These are phyloP conservation scores for Brassica balearica DNA, from an alignment of 441 rosid genomes.

Conservation along the genomic window DNA sequence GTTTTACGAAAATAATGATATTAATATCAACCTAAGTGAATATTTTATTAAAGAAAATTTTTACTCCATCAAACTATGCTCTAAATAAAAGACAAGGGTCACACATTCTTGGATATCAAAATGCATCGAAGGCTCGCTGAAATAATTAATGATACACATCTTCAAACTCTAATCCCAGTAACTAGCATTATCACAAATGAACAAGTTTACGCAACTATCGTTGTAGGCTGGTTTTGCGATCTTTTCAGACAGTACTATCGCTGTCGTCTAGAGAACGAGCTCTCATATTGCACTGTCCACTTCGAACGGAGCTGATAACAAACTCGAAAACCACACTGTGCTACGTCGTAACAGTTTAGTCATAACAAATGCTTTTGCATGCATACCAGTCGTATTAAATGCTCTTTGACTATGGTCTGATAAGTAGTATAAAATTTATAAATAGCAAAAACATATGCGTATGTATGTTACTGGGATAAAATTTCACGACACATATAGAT, in stretches of 20 bases:
- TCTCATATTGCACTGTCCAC: neutral
- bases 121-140: neutral
- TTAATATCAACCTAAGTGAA: neutral
- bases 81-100: neutral
- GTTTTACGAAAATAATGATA: neutral
- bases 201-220: neutral
- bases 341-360: neutral
- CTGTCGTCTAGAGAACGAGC: too few species aligned
- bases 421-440: too few species aligned
- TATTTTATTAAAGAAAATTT: neutral
- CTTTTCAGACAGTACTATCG: neutral
- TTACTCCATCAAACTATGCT: neutral
- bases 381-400: neutral
- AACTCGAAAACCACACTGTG: neutral
- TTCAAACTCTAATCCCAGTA: neutral
- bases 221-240: neutral
- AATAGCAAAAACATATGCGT: neutral
- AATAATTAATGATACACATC: slow-evolving; percentile 5
- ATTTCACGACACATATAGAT: neutral
- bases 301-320: neutral
- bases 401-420: too few species aligned
- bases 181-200: neutral
- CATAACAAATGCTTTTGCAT: neutral
- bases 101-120: neutral
- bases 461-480: neutral